phyloP scores from a whole-genome alignment of 352 stramenopile genomes.

The Pythium biforme region DNA sequence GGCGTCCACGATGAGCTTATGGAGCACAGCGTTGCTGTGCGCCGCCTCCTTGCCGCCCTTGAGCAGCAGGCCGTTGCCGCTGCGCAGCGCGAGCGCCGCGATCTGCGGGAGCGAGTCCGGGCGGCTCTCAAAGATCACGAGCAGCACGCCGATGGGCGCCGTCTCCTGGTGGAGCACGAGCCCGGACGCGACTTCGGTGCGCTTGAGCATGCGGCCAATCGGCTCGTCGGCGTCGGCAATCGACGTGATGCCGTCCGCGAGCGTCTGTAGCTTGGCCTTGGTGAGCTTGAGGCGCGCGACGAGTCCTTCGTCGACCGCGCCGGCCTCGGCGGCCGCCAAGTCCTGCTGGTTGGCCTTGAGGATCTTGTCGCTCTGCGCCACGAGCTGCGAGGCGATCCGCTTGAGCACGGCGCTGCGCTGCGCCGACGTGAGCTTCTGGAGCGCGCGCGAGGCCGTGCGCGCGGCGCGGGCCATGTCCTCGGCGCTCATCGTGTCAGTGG shows the following conservation, averaged over 20 bases:
- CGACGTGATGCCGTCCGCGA: constrained; percentile 94
- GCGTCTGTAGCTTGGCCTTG: constrained; percentile 92
- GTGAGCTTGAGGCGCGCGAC: constrained; percentile 86
- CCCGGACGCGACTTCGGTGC: constrained; percentile 89
- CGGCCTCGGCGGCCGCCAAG: constrained; percentile 77
- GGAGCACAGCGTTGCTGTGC: constrained; percentile 89
- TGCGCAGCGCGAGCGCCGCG: constrained; percentile 93
- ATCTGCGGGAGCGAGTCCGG: constrained; percentile 97
- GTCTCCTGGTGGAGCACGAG: constrained; percentile 94
- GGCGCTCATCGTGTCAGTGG: not conserved
- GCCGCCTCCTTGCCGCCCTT: constrained; percentile 97
- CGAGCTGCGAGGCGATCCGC: constrained; percentile 86
- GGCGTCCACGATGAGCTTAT: constrained; percentile 93
- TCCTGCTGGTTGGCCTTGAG: constrained; percentile 93
- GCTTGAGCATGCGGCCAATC: constrained; percentile 70
- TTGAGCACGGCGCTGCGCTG: constrained; percentile 88
- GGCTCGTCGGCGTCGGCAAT: constrained; percentile 85
- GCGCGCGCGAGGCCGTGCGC: constrained; percentile 79
- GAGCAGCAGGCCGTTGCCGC: constrained; percentile 95
- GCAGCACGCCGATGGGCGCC: constrained; percentile 95
- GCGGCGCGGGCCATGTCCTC: constrained; percentile 85
- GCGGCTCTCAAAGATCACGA: constrained; percentile 98
- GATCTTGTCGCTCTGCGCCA: constrained; percentile 81
- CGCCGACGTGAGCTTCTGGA: constrained; percentile 85
- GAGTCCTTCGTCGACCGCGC: constrained; percentile 61